Evolutionary conservation across 2,329 filamentous ascomycete genomes (phyloP).

Genomic region (Exserohilum turcica): DNA sequence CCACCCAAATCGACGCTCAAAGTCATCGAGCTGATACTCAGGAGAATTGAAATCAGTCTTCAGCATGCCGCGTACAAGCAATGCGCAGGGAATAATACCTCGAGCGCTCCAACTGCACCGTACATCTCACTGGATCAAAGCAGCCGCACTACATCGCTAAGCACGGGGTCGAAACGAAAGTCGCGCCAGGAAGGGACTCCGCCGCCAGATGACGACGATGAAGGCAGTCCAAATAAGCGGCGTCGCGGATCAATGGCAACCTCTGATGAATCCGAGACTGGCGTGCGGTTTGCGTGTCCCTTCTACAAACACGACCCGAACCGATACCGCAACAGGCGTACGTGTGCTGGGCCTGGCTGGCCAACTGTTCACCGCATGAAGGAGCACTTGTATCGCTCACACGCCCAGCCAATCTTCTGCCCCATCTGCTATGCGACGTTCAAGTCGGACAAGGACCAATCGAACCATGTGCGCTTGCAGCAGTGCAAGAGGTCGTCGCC

Average conservation of each 20-base stretch:
- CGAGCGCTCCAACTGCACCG: conserved; percentile 2
- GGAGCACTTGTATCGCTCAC: conserved; percentile 50
- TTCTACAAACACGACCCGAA: conserved; percentile 50
- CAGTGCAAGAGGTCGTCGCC: conserved; percentile 28
- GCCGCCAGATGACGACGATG: conserved; percentile 28
- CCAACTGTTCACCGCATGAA: conserved; percentile 51
- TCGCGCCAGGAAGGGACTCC: conserved; percentile 23
- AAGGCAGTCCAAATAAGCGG: conserved; percentile 32
- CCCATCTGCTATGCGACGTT: conserved; percentile 48
- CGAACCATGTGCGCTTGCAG: conserved; percentile 39
- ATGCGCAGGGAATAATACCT: conserved; percentile 20
- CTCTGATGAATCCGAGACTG: conserved; percentile 32
- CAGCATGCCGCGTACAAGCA: conserved; percentile 33
- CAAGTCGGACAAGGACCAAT: conserved; percentile 39
- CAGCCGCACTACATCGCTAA: conserved; percentile 23
- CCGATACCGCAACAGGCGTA: conserved; percentile 43
- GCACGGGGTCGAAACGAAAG: conserved; percentile 31
- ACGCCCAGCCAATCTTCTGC: conserved; percentile 47
- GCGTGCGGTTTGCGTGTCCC: conserved; percentile 47
- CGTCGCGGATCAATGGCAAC: conserved; percentile 33
- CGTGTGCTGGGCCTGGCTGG: conserved; percentile 49
- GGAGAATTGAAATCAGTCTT: conserved; percentile 36
- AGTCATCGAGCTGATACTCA: conserved; percentile 36
- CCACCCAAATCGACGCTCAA: conserved; percentile 28
- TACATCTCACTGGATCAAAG: conserved; percentile 5